Evolutionary conservation across 768 basidiomycete species (phyloP), one percentile per base, ranked within the genome.

Genomic region (Ephemerocybe angulata): DNA sequence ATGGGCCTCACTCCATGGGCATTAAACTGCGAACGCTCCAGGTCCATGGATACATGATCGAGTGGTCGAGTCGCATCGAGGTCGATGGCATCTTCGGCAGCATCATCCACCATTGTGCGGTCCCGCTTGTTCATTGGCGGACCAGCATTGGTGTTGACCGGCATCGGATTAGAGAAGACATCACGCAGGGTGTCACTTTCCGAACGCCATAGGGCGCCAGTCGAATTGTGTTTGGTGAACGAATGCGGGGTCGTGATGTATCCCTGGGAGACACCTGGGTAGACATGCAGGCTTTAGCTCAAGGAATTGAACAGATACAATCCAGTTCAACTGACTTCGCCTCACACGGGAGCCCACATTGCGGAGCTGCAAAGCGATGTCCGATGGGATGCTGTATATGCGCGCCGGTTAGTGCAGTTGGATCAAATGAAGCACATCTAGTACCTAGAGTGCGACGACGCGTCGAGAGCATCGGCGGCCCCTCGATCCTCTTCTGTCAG

Each of bases 181-280:
- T 79, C 76, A 41, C 72, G 78, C 52, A 84, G 69, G 10, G 73
- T 79, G 65, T 86, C 84, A 52, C 78, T 82, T 52, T 83, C 76
- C 24, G 85, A 77, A 42, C 68, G 76, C 62, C 84, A 83, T 59
- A 82, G 78, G 52, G 61, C 59, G 7, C 73, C 70, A 31, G 70
- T 74, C 28, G 75, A 67, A 44, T 72, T 63, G 51, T 77, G 62
- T 61, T 72, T 76, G 57, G 70, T 66, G 49, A 77, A 74, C 48
- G 77, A 72, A 55, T 55, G 24, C 10, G 72, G 65, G 7, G 72
- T 67, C 29, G 69, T 72, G 28, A 65, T 62, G 61, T 87, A 87
- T 53, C 86, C 86, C 67, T 87, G 80, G 21, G 71, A 72, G 48
- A 87, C 86, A 64, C 72, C 85, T 87, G 59, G 62, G 53, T 25